These are phyloP conservation scores for Calonectria pseudoturangicola DNA, from an alignment of 2,329 filamentous ascomycete species.

Conservation along the genomic window DNA sequence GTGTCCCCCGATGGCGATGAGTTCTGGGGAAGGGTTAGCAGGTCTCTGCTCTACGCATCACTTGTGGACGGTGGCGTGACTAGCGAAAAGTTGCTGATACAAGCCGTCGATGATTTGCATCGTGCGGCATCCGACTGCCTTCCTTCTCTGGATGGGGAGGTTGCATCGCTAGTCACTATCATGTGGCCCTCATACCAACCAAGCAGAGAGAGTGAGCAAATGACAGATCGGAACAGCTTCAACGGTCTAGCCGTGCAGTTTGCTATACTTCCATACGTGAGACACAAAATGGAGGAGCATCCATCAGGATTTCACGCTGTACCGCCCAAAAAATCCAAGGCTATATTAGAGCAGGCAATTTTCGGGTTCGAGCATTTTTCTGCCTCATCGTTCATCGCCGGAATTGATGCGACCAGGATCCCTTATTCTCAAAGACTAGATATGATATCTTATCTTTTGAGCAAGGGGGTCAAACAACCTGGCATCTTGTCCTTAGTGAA, in stretches of 20 bases:
- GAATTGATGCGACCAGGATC: not conserved
- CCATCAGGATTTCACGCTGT: not conserved
- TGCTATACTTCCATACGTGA: not conserved
- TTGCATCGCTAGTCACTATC: not conserved
- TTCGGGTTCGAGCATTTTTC: slow-evolving; percentile 2
- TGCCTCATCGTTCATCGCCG: not conserved
- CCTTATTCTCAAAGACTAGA: not conserved
- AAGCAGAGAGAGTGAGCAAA: not conserved
- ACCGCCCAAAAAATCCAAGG: not conserved
- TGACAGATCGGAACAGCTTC: not conserved
- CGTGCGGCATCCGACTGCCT: not conserved
- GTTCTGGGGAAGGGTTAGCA: not conserved
- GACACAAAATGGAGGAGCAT: not conserved
- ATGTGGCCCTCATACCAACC: slow-evolving; percentile 4
- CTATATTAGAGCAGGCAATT: slow-evolving; percentile 3
- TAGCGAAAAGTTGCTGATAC: not conserved
- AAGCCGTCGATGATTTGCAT: not conserved
- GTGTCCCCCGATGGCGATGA: not conserved
- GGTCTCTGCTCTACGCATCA: not conserved
- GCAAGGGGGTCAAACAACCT: not conserved
- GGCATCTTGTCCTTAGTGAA: not conserved
- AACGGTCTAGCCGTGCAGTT: not conserved
- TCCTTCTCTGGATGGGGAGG: not conserved
- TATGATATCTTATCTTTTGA: not conserved
- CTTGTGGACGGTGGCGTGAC: not conserved